Base-by-base conservation (phyloP, 768 basidiomycete species). In the Holtermannia corniformis region DNA sequence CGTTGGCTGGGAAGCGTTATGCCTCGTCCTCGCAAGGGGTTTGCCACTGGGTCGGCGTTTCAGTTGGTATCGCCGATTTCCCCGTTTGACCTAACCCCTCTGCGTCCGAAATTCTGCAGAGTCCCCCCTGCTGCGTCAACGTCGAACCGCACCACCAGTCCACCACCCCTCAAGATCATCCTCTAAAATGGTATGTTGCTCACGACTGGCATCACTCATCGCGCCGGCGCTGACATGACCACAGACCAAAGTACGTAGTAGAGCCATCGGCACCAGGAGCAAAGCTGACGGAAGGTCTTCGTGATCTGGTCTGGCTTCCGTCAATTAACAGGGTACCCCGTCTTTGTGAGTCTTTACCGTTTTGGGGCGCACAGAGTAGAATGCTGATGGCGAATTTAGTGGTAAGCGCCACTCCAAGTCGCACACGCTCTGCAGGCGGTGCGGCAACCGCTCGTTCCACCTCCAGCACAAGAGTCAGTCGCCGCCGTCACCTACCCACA, bases 331-430 rank as follows among this genome's bases (percentile, higher is more conserved):
- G 87, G 89, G 90, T 83, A 92, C 90, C 72, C 90, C 90, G 75
- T 91, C 90, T 73, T 92, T 92, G 86, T 89, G 71, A 73, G 86
- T 84, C 44, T 13, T 43, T 49, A 46, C 42, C 23, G 19, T 27
- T 45, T 20, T 41, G 26, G 41, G 16, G 4, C 12, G 52, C n/a
- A 41, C 40, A 44, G 0, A 37, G 19, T 16, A 41, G 12, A 5
- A 45, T 53, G 11, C 3, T 44, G 19, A 40, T 14, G 7, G 27
- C 50, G 16, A 20, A 11, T 41, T 48, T 32, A 71, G 67, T 74
- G 89, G 90, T 87, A 92, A 92, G 80, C 81, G 89, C 74, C 91
- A 92, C 82, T 86, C 87, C 63, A 95, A 93, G 79, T 83, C 87
- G 61, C 90, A 93, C 80, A 91, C 89, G 52, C 84, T 96, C 67